A percentile compares a stretch with the other conserved stretches of the same genome.
Evolutionary conservation across 441 rosid species (phyloP).

Genomic region (Euphorbia schlechtendalii): DNA sequence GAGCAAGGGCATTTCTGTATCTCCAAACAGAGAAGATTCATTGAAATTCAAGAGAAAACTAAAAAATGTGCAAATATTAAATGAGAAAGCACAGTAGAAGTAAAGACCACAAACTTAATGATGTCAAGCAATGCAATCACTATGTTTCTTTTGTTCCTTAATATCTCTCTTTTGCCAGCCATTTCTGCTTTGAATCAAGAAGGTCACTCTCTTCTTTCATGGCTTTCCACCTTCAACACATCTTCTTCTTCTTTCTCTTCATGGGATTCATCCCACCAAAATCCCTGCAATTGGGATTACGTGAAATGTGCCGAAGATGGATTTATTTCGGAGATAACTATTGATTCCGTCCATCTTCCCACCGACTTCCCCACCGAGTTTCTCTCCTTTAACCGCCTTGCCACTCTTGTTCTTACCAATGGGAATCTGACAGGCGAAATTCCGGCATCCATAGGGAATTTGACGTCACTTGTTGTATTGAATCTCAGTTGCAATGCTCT

Average conservation of each 20-base stretch:
- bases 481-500: slow-evolving; percentile 62
- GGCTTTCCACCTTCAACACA: slow-evolving; percentile 58
- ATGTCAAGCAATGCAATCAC: slow-evolving; percentile 48
- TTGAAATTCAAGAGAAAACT: slow-evolving; percentile 7
- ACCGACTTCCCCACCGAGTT: slow-evolving; percentile 48
- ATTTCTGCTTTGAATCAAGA: slow-evolving; percentile 54
- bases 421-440: slow-evolving; percentile 52
- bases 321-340: slow-evolving; percentile 39
- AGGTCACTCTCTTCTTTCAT: slow-evolving; percentile 60
- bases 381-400: slow-evolving; percentile 37
- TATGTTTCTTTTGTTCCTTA: slow-evolving; percentile 40
- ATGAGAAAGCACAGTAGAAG: slow-evolving; percentile 39
- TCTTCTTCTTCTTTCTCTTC: slow-evolving; percentile 53
- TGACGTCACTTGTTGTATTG: slow-evolving; percentile 41
- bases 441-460: slow-evolving; percentile 44
- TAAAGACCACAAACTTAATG: slow-evolving; percentile 23
- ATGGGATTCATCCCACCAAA: slow-evolving; percentile 49
- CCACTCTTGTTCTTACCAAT: slow-evolving; percentile 40
- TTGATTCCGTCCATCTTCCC: slow-evolving; percentile 35
- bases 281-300: slow-evolving; percentile 63
- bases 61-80: slow-evolving; percentile 20
- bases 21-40: slow-evolving; percentile 1
- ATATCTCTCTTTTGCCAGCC: slow-evolving; percentile 34
- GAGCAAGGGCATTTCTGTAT: slow-evolving; percentile 23
- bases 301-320: slow-evolving; percentile 39